Conservation (phyloP, 2,329 filamentous ascomycete genomes). For the Dothidotthia symphoricarpi region DNA sequence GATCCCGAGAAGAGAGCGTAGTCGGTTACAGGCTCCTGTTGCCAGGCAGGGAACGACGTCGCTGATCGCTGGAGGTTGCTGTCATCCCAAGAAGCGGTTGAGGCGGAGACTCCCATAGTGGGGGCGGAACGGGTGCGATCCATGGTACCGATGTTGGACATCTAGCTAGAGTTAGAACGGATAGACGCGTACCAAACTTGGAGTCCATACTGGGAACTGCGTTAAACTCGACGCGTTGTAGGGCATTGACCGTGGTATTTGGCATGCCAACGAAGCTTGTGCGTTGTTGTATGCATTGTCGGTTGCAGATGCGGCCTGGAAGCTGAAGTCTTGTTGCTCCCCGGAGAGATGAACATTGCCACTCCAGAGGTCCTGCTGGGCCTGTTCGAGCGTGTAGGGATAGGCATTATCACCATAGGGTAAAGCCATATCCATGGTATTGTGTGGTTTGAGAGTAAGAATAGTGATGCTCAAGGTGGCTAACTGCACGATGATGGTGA, state of each 20-base stretch:
- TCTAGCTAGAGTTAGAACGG: conserved; percentile 34
- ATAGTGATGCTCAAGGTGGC: conserved; percentile 12
- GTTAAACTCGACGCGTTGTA: conserved; percentile 20
- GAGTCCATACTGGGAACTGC: conserved; percentile 35
- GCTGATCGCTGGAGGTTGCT: conserved; percentile 22
- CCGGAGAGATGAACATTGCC: conserved; percentile 36
- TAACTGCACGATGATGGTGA: conserved; percentile 21
- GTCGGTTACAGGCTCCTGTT: conserved; percentile 24
- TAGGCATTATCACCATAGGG: conserved; percentile 21
- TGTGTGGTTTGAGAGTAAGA: conserved; percentile 5
- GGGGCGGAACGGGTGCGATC: conserved; percentile 39
- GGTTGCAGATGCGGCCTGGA: conserved; percentile 23
- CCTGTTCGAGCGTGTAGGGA: conserved; percentile 35
- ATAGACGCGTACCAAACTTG: conserved; percentile 26
- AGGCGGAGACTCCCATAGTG: conserved; percentile 32
- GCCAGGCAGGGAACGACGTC: conserved; percentile 27
- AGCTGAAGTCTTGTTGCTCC: conserved; percentile 38
- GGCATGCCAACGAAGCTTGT: conserved; percentile 23
- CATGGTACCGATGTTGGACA: conserved; percentile 26
- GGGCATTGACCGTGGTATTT: conserved; percentile 39
- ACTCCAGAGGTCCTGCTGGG: conserved; percentile 39
- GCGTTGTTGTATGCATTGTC: conserved; percentile 17
- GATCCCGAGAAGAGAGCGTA: conserved; percentile 36
- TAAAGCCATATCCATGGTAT: conserved; percentile 29
- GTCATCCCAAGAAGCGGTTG: conserved; percentile 18